Percentiles rank a stretch among this genome's conserved stretches.
phyloP scores from a whole-genome alignment of 2,329 filamentous ascomycete species.

The Escovopsis sp. region DNA sequence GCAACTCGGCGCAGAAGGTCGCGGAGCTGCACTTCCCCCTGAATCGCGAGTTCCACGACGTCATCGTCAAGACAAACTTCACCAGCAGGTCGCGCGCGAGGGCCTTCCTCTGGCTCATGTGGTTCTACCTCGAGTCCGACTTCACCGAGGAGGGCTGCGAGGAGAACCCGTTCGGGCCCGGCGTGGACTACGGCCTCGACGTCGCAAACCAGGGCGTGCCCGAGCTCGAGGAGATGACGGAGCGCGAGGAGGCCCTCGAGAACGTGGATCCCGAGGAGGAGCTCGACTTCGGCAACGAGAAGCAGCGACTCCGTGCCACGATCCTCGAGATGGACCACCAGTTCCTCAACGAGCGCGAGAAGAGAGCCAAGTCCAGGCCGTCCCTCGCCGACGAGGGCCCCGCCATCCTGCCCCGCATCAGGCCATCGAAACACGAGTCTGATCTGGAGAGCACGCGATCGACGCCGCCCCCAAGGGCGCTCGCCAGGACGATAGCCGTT shows the following conservation, averaged over 20 bases:
- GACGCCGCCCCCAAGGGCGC: slow-evolving; percentile 24
- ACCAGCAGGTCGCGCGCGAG: slow-evolving; percentile 70
- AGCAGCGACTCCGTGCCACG: slow-evolving; percentile 58
- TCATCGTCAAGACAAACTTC: slow-evolving; percentile 80
- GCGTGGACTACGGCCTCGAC: slow-evolving; percentile 49
- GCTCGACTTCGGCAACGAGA: slow-evolving; percentile 54
- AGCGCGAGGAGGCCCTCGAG: slow-evolving; percentile 51
- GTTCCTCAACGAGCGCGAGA: slow-evolving; percentile 48
- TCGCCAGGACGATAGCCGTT: slow-evolving; percentile 12
- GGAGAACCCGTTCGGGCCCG: slow-evolving; percentile 76
- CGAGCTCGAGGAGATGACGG: slow-evolving; percentile 46
- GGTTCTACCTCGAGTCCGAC: slow-evolving; percentile 96
- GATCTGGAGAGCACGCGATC: slow-evolving; percentile 31
- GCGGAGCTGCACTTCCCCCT: slow-evolving; percentile 84
- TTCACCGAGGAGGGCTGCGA: slow-evolving; percentile 78
- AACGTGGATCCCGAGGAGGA: slow-evolving; percentile 63
- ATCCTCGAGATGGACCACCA: slow-evolving; percentile 65
- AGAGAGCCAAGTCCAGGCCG: slow-evolving; percentile 31
- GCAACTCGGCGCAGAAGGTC: slow-evolving; percentile 76
- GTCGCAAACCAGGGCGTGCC: slow-evolving; percentile 59
- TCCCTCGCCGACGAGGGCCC: slow-evolving; percentile 36
- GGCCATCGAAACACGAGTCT: slow-evolving; percentile 45
- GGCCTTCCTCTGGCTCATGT: slow-evolving; percentile 95
- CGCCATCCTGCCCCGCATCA: slow-evolving; percentile 46
- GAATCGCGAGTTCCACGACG: slow-evolving; percentile 82